Conservation (phyloP, 331 rosid genomes). For the Pyrus hybrid region DNA sequence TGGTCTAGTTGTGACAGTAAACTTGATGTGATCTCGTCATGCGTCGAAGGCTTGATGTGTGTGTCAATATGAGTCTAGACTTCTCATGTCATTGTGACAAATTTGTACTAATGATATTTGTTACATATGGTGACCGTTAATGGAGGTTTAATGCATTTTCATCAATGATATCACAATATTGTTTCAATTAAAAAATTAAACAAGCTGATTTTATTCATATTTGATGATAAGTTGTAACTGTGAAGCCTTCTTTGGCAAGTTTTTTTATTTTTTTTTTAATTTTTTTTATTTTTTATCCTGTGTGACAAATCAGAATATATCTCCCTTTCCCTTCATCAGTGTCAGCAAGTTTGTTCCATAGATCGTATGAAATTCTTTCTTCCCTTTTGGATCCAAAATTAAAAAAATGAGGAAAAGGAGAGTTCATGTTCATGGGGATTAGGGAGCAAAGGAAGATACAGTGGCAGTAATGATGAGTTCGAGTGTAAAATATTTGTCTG, state of each 20-base stretch:
- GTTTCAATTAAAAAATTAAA: no score
- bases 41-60: no score
- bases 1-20: no score
- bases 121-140: no score
- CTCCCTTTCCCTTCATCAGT: not conserved
- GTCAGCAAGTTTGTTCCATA: not conserved
- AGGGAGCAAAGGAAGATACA: slow-evolving; percentile 33
- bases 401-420: not conserved
- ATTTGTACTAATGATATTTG: no score
- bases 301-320: no score
- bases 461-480: slow-evolving; percentile 59
- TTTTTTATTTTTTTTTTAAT: no score
- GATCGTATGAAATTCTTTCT: not conserved
- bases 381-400: not conserved
- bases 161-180: no score
- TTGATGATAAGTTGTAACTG: not conserved
- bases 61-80: no score
- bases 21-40: no score
- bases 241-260: not conserved
- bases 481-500: not conserved
- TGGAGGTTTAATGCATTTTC: no score
- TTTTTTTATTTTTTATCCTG: not conserved
- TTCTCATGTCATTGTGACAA: no score
- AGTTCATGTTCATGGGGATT: slow-evolving; percentile 45
- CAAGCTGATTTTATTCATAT: not conserved